phyloP scores from a whole-genome alignment of 257 asterid species.

The Petunia secreta region DNA sequence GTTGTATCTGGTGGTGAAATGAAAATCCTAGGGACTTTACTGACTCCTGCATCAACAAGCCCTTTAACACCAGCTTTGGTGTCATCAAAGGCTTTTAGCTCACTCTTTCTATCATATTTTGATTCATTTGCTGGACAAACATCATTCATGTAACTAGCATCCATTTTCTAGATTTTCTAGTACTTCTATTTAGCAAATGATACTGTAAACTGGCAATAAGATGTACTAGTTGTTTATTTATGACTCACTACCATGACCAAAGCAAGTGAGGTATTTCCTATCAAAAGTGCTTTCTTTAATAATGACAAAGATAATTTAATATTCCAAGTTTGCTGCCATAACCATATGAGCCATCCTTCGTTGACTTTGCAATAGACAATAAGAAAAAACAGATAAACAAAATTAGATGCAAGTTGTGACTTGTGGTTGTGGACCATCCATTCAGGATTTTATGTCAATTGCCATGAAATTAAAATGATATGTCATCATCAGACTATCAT shows the following conservation, averaged over 20 bases:
- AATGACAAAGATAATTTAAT: background rate
- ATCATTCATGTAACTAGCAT: background rate
- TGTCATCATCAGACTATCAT: too few relatives aligned
- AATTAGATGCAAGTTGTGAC: background rate
- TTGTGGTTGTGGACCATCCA: background rate
- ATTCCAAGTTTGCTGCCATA: background rate
- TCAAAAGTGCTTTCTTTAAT: background rate
- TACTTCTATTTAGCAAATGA: background rate
- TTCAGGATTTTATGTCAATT: too few relatives aligned
- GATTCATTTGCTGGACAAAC: background rate
- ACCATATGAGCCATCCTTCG: background rate
- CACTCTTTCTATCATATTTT: conserved; percentile 27
- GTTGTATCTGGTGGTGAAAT: conserved; percentile 21
- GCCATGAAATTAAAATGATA: too few relatives aligned
- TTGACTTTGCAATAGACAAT: background rate
- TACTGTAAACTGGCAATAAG: background rate
- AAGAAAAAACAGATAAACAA: background rate
- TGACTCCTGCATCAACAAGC: conserved; percentile 37
- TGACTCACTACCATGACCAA: background rate
- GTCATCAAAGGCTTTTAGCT: conserved; percentile 38
- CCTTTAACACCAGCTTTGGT: conserved; percentile 42
- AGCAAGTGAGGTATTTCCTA: background rate
- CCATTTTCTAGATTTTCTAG: conserved; percentile 15
- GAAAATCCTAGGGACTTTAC: conserved; percentile 35
- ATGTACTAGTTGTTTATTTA: background rate